Percentiles rank a stretch among this genome's conserved stretches.
phyloP scores from a whole-genome alignment of 1,284 basidiomycete species.

The Ganoderma sp. region DNA sequence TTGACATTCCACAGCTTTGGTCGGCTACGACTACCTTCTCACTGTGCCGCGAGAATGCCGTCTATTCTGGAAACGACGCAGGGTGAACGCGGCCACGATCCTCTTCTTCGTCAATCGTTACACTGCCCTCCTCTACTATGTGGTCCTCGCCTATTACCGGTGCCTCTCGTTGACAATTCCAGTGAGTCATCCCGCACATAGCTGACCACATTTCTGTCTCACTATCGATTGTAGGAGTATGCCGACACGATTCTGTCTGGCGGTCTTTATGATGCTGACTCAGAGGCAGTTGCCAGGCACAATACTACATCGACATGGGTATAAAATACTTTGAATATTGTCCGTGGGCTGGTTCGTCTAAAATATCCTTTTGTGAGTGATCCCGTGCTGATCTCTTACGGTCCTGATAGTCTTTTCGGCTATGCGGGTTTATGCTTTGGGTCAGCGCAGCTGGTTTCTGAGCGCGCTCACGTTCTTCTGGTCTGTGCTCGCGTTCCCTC shows the following conservation, averaged over 20 bases:
- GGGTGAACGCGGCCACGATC: background rate
- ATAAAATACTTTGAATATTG: background rate
- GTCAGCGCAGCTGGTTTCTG: background rate
- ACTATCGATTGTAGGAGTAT: background rate
- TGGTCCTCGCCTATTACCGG: background rate
- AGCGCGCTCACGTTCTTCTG: background rate
- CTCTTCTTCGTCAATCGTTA: conserved; percentile 17
- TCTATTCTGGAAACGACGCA: conserved; percentile 17
- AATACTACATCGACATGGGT: background rate
- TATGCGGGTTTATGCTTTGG: background rate
- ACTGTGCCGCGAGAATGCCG: conserved; percentile 12
- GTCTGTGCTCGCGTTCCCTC: background rate
- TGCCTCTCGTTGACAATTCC: background rate
- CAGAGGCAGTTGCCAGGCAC: background rate
- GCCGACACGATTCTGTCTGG: background rate
- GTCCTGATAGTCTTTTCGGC: background rate
- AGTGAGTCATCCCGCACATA: background rate
- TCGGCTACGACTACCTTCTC: conserved; percentile 18
- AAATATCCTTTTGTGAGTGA: background rate
- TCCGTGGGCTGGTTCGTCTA: conserved; percentile 1
- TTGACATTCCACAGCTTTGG: background rate
- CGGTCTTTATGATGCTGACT: background rate
- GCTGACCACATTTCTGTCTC: background rate
- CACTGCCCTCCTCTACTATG: background rate
- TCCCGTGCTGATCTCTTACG: background rate